A percentile compares a stretch with the other conserved stretches of the same genome.
These are phyloP conservation scores for Penicillium frequentans DNA, from an alignment of 2,329 filamentous ascomycete species.

Conservation along the genomic window DNA sequence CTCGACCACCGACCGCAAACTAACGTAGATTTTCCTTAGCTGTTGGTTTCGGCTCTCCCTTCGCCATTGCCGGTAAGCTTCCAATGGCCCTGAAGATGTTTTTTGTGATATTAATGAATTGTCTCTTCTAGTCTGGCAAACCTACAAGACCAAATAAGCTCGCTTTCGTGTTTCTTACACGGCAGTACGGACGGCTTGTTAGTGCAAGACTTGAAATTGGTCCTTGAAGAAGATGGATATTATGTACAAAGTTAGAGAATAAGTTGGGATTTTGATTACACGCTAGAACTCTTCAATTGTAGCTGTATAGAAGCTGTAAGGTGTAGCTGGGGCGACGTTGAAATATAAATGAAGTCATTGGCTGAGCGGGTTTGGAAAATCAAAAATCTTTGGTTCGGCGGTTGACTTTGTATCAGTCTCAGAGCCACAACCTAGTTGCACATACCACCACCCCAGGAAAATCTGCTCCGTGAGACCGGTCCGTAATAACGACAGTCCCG, in stretches of 20 bases:
- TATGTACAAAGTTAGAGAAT: conserved; percentile 44
- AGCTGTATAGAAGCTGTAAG: conserved; percentile 18
- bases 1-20: conserved; percentile 17
- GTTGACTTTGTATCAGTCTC: conserved; percentile 26
- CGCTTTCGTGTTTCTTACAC: conserved; percentile 16
- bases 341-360: conserved; percentile 47
- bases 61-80: conserved; percentile 63
- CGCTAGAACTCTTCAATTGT: conserved; percentile 10
- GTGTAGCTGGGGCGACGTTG: conserved; percentile 24
- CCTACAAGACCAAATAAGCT: conserved; percentile 58
- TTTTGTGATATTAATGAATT: conserved; percentile 23
- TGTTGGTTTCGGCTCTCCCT: conserved; percentile 59
- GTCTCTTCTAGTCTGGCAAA: conserved; percentile 61
- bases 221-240: conserved; percentile 29
- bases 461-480: background rate
- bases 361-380: conserved; percentile 40
- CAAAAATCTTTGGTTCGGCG: conserved; percentile 37
- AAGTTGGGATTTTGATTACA: conserved; percentile 25
- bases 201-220: conserved; percentile 22
- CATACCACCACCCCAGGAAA: background rate
- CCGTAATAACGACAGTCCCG: background rate
- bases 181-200: conserved; percentile 19
- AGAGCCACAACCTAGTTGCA: conserved; percentile 14
- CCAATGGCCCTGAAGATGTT: background rate
- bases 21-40: conserved; percentile 47